These are phyloP conservation scores for Allomyces macrogynus DNA, from an alignment of 192 early-diverging fungal genomes.

Conservation along the genomic window DNA sequence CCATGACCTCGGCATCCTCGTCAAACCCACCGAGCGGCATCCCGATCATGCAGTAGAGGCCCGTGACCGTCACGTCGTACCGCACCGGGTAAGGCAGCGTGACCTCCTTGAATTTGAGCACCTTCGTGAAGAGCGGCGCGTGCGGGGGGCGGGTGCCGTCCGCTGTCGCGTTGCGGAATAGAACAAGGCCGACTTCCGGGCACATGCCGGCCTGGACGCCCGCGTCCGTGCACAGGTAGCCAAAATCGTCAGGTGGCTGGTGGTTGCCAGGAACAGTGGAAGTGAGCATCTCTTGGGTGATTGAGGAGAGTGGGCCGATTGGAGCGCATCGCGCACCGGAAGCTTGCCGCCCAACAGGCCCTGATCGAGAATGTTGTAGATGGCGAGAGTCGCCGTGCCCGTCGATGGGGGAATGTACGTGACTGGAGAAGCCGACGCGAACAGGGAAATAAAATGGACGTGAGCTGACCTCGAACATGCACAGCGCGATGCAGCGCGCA, in stretches of 20 bases:
- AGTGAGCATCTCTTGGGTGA: no score
- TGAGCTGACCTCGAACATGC: constrained; percentile 9
- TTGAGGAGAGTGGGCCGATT: no score
- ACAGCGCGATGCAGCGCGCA: background rate
- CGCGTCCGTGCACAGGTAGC: background rate
- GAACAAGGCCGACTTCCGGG: background rate
- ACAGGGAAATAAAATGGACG: constrained; percentile 30
- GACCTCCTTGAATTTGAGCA: constrained; percentile 10
- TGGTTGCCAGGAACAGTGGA: no score
- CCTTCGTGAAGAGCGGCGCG: constrained; percentile 11
- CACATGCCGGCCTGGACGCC: constrained; percentile 10
- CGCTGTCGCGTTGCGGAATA: constrained; percentile 5
- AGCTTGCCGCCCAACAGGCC: background rate
- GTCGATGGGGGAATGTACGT: constrained; percentile 27
- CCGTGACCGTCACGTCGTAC: constrained; percentile 53
- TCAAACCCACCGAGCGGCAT: constrained; percentile 15
- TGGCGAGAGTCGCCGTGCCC: constrained; percentile 4
- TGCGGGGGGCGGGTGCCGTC: constrained; percentile 13
- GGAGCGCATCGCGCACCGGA: no score
- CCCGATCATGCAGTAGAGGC: constrained; percentile 62
- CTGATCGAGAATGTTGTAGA: background rate
- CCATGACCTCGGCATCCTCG: constrained; percentile 20
- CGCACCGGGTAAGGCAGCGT: constrained; percentile 17
- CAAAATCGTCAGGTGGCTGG: background rate
- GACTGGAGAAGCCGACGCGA: constrained; percentile 26